Base-by-base conservation (phyloP, 2,329 filamentous ascomycete genomes). In the Mycogone perniciosa region DNA sequence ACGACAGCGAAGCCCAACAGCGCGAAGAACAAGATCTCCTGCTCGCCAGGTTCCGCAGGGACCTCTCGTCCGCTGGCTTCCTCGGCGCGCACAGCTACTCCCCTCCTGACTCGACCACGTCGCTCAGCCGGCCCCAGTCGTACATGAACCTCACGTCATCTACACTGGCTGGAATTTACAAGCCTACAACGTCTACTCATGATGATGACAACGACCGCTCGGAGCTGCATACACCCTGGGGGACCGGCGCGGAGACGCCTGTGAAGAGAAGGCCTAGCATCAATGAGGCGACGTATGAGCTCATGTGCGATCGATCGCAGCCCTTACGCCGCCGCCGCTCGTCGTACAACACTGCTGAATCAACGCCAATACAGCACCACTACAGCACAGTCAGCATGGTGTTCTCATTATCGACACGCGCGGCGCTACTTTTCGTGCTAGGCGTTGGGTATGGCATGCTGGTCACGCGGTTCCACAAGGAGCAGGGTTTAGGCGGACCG, bases 141-240 rank as follows among this genome's bases (percentile, higher is more conserved):
- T 80, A 89, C 51, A 74, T 90, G 63, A 95, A 96, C 65, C 77
- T 99, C 54, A 96, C 89, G 4, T 85, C 88, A 7, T 91, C 89
- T 2, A 96, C 93, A 0, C 79, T 99, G 5, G 88, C 86, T 59
- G 92, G 93, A 49, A 99, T 99, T 62, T 99, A 95, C 73, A 84
- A 84, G 8, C 83, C 82, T 6, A 80, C 81, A 1, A 76, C 78
- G 31, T 79, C 79, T 52, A 73, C 79, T 41, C 68, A 69, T 56
- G 70, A 77, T 57, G 67, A 74, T 63, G 11, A 46, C 48, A 62
- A 62, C 11, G 64, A 70, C 40, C 57, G 62, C 53, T 81, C 82
- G 57, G 82, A 84, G 55, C 68, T 76, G 3, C 74, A 77, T 50
- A 90, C 86, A 8, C 89, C 89, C 2, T 93, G 86, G 85, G 88